These are phyloP conservation scores for Ophiostoma montium DNA, from an alignment of 2,329 filamentous ascomycete species.

Conservation along the genomic window DNA sequence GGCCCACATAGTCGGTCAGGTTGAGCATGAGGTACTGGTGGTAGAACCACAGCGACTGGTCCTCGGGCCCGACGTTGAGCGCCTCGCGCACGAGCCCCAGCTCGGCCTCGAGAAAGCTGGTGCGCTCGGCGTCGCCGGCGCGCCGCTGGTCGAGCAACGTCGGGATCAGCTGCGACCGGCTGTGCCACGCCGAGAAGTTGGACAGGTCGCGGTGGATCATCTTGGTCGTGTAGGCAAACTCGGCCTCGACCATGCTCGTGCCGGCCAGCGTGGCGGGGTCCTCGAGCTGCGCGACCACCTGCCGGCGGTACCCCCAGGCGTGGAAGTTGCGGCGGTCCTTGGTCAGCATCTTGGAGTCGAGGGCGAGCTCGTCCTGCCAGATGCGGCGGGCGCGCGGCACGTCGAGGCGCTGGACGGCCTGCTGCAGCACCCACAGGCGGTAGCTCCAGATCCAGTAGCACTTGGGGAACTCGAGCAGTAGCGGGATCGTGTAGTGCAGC, in stretches of 20 bases:
- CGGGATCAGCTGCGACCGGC: slow-evolving; percentile 70
- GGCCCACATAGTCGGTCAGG: slow-evolving; percentile 35
- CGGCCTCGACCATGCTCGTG: slow-evolving; percentile 55
- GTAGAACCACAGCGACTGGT: slow-evolving; percentile 96
- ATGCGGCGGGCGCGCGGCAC: slow-evolving; percentile 41
- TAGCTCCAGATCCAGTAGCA: slow-evolving; percentile 99
- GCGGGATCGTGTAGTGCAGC: slow-evolving; percentile 66
- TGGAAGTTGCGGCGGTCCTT: slow-evolving; percentile 88
- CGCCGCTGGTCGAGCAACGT: slow-evolving; percentile 56
- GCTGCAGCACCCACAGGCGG: slow-evolving; percentile 67
- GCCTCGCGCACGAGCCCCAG: slow-evolving; percentile 61
- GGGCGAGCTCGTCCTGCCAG: slow-evolving; percentile 71
- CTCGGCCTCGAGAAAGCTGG: slow-evolving; percentile 60
- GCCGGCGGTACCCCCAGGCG: slow-evolving; percentile 82
- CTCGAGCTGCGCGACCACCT: slow-evolving; percentile 65
- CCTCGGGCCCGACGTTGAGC: slow-evolving; percentile 78
- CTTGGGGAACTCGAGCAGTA: slow-evolving; percentile 78
- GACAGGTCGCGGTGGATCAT: slow-evolving; percentile 79
- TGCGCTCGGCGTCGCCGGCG: slow-evolving; percentile 48
- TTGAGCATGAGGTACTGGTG: slow-evolving; percentile 75
- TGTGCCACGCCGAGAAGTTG: slow-evolving; percentile 97
- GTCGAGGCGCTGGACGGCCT: slow-evolving; percentile 52
- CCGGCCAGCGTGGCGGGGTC: slow-evolving; percentile 28
- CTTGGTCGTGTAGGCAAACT: slow-evolving; percentile 80
- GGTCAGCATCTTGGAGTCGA: slow-evolving; percentile 78